Conservation (phyloP, 169 alveolate species). For the Cystoisospora suis region DNA sequence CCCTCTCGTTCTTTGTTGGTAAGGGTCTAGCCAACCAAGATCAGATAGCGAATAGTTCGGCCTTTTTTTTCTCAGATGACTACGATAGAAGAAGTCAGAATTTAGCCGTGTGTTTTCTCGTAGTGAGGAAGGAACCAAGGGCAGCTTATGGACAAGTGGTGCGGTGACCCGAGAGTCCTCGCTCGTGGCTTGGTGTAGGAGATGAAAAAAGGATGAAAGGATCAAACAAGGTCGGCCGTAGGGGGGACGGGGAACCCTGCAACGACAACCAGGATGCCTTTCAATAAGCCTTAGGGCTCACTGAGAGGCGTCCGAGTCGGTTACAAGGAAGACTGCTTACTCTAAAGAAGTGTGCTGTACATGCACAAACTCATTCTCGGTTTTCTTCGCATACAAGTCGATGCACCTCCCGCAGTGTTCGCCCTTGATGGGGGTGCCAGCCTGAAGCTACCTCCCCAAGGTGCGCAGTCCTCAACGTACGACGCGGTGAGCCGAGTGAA, state of each 20-base stretch:
- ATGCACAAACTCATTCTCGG: background rate
- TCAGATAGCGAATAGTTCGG: background rate
- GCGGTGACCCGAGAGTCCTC: background rate
- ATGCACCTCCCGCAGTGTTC: too few relatives aligned
- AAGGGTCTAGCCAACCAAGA: background rate
- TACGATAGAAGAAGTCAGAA: background rate
- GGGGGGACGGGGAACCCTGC: background rate
- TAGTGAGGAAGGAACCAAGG: background rate
- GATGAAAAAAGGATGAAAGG: too few relatives aligned
- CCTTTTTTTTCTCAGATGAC: background rate
- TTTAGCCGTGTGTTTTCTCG: background rate
- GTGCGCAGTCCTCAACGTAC: too few relatives aligned
- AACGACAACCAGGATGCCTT: background rate
- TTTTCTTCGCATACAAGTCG: too few relatives aligned
- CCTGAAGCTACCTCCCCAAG: too few relatives aligned
- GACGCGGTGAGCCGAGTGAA: too few relatives aligned
- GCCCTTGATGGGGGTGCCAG: too few relatives aligned
- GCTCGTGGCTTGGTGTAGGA: too few relatives aligned
- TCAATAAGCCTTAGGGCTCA: background rate
- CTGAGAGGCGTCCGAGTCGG: background rate
- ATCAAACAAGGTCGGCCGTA: background rate
- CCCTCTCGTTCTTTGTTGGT: background rate
- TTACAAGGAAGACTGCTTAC: background rate
- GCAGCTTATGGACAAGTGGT: background rate
- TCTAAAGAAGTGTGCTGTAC: background rate